phyloP scores from a whole-genome alignment of 352 stramenopile genomes.

The Pythium pyrilobum region DNA sequence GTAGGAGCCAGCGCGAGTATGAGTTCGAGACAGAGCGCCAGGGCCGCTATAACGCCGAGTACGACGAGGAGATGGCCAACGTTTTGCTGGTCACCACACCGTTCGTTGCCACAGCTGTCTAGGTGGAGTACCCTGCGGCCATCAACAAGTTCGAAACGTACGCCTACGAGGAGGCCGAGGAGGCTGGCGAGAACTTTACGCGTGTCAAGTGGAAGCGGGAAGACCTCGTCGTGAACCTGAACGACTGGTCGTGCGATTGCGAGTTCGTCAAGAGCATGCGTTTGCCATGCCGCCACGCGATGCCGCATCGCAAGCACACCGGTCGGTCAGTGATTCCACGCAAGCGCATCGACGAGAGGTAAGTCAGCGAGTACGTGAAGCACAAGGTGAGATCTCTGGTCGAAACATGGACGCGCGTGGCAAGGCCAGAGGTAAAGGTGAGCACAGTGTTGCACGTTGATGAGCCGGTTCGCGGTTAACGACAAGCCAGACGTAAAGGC shows the following conservation, averaged over 20 bases:
- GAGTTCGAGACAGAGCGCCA: background rate
- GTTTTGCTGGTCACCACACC: background rate
- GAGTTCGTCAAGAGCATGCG: slow-evolving; percentile 12
- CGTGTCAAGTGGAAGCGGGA: background rate
- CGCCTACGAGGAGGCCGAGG: background rate
- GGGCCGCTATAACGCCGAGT: background rate
- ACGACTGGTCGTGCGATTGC: slow-evolving; percentile 12
- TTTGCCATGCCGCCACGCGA: slow-evolving; percentile 16
- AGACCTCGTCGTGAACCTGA: background rate
- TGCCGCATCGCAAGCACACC: slow-evolving; percentile 13
- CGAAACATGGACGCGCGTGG: too few species aligned
- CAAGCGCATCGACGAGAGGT: too few species aligned
- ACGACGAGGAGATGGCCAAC: background rate
- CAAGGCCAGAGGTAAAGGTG: too few species aligned
- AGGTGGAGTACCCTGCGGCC: background rate
- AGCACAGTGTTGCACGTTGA: too few species aligned
- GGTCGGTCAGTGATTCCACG: too few species aligned
- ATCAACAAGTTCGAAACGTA: background rate
- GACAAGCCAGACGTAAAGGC: too few species aligned
- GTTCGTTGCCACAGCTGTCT: background rate
- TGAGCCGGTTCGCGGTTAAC: too few species aligned
- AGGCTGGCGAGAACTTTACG: background rate
- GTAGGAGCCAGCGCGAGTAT: background rate
- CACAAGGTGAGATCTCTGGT: too few species aligned
- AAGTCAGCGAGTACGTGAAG: too few species aligned